These are phyloP conservation scores for Clavulina sp. DNA, from an alignment of 768 basidiomycete species.

Conservation along the genomic window DNA sequence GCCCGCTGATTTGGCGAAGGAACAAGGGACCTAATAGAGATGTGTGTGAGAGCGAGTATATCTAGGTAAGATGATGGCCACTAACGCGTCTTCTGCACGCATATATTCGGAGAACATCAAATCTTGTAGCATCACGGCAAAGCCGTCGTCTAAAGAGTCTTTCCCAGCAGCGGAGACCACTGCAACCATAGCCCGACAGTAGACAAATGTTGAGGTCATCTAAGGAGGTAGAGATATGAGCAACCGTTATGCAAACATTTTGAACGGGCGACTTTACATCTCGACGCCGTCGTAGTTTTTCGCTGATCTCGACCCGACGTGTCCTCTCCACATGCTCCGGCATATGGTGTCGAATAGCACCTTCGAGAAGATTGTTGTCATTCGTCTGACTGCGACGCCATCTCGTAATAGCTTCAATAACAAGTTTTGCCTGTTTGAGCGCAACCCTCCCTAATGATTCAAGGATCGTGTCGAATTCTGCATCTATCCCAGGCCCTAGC, in stretches of 20 bases:
- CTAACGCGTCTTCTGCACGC: slow-evolving; percentile 38
- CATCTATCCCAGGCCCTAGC: slow-evolving; percentile 57
- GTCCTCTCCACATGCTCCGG: background rate
- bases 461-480: slow-evolving; percentile 71
- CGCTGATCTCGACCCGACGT: background rate
- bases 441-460: slow-evolving; percentile 72
- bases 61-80: background rate
- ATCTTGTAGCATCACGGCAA: slow-evolving; percentile 72
- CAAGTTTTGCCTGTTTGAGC: slow-evolving; percentile 65
- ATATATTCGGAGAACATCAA: slow-evolving; percentile 70
- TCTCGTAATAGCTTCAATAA: slow-evolving; percentile 71
- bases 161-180: slow-evolving; percentile 56
- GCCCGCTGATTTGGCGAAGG: slow-evolving; percentile 60
- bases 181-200: slow-evolving; percentile 71
- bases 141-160: slow-evolving; percentile 57
- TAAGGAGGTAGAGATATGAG: slow-evolving; percentile 2
- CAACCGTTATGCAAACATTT: background rate
- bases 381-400: slow-evolving; percentile 73
- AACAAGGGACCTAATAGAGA: slow-evolving; percentile 30
- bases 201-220: slow-evolving; percentile 72
- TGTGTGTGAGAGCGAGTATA: slow-evolving; percentile 9
- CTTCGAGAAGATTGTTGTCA: slow-evolving; percentile 20
- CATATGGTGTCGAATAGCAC: slow-evolving; percentile 2
- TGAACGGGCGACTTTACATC: background rate
- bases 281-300: background rate